Percentiles rank a stretch among this genome's conserved stretches.
Conservation (phyloP, 441 rosid genomes). For the Populus tomentosa region DNA sequence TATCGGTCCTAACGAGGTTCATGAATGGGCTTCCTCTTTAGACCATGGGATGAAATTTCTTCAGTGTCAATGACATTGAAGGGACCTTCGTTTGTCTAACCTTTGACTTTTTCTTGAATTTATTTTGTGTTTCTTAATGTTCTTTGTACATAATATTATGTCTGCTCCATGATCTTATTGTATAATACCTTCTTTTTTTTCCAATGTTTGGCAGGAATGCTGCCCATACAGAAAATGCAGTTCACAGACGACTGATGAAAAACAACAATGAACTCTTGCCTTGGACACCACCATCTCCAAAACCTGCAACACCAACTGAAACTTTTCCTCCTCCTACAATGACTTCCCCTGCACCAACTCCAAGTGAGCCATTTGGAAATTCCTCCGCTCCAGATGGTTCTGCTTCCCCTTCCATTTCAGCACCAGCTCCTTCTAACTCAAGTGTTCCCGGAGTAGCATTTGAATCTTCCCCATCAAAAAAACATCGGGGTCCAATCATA, state of each 20-base stretch:
- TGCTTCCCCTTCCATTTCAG: slow-evolving; percentile 16
- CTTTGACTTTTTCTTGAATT: neutral
- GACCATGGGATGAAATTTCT: neutral
- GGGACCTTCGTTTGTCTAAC: neutral
- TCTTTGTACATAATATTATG: slow-evolving; percentile 2
- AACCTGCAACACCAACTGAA: neutral
- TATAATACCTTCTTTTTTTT: neutral
- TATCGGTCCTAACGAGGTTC: neutral
- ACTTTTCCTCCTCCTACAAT: neutral
- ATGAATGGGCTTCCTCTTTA: neutral
- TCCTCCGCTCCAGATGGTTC: slow-evolving; percentile 3
- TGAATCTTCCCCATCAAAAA: slow-evolving; percentile 2
- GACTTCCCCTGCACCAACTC: slow-evolving; percentile 6
- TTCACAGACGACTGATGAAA: slow-evolving; percentile 36
- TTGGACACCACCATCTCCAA: neutral
- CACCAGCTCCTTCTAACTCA: slow-evolving; percentile 19
- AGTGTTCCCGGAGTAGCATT: neutral
- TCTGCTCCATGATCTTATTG: neutral
- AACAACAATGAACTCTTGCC: neutral
- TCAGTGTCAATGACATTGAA: neutral
- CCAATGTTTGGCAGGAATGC: slow-evolving; percentile 31
- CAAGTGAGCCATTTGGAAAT: neutral
- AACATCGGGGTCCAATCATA: slow-evolving; percentile 25
- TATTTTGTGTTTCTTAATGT: neutral
- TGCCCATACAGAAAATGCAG: slow-evolving; percentile 25